Evolutionary conservation across 306 rosid genomes (phyloP).

Genomic region (Acmispon strigosus): DNA sequence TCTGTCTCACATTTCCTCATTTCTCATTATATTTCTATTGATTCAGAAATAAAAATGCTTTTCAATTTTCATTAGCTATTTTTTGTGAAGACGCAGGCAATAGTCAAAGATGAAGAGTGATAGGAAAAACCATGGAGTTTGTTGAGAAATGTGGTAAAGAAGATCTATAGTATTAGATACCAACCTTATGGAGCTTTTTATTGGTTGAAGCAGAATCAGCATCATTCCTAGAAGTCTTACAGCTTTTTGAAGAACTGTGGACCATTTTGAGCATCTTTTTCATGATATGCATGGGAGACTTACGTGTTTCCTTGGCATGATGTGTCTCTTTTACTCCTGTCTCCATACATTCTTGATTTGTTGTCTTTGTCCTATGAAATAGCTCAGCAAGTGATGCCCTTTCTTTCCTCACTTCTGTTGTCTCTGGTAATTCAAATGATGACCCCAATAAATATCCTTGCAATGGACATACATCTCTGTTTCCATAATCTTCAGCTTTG

Average conservation of each 20-base stretch:
- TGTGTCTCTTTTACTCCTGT: conserved; percentile 33
- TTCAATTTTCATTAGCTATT: not conserved
- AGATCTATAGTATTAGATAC: conserved; percentile 29
- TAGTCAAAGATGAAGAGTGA: conserved; percentile 1
- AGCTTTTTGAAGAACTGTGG: conserved; percentile 37
- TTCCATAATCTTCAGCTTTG: conserved; percentile 54
- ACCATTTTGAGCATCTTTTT: conserved; percentile 56
- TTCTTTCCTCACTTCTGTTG: conserved; percentile 50
- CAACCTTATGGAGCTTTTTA: conserved; percentile 72
- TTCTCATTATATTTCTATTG: not conserved
- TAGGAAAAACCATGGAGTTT: not conserved
- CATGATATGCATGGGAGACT: conserved; percentile 50
- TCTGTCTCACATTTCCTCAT: not conserved
- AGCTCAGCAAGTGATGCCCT: conserved; percentile 56
- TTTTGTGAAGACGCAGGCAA: not conserved
- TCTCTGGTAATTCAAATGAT: conserved; percentile 50
- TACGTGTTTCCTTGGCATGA: conserved; percentile 33
- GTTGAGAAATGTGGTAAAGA: conserved; percentile 4
- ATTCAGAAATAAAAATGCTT: not conserved
- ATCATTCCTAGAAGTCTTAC: conserved; percentile 21
- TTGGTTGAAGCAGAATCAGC: conserved; percentile 38
- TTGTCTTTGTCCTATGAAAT: conserved; percentile 50
- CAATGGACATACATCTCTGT: conserved; percentile 64
- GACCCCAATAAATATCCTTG: conserved; percentile 85
- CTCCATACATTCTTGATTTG: conserved; percentile 27